phyloP scores from a whole-genome alignment of 2,329 filamentous ascomycete species.

The Aureobasidium mangrovei region DNA sequence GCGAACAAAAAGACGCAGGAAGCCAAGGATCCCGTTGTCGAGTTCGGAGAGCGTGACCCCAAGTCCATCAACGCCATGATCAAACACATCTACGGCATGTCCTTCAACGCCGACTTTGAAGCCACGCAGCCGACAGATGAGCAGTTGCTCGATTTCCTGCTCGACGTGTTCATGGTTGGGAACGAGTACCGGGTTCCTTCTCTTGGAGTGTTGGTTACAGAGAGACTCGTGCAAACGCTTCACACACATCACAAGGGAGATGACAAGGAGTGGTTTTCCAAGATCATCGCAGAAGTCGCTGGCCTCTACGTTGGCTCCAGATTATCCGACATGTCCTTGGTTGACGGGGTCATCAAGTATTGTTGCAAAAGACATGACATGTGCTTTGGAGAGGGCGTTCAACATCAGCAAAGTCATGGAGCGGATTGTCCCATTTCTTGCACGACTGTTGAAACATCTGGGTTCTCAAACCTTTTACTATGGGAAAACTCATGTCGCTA shows the following conservation, averaged over 20 bases:
- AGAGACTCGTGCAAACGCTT: neutral
- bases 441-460: too few species aligned
- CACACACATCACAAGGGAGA: neutral
- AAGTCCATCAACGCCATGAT: neutral
- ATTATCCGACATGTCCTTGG: too few species aligned
- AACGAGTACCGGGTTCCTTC: neutral
- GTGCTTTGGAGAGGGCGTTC: too few species aligned
- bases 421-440: too few species aligned
- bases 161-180: neutral
- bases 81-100: neutral
- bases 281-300: too few species aligned
- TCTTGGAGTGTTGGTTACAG: neutral
- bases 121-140: too few species aligned
- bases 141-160: neutral
- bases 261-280: neutral
- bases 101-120: neutral
- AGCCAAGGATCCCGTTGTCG: neutral
- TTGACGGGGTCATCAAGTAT: too few species aligned
- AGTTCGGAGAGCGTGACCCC: neutral
- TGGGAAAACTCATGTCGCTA: too few species aligned
- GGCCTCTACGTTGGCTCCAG: too few species aligned
- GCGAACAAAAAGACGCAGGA: neutral
- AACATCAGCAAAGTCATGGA: too few species aligned
- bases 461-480: too few species aligned
- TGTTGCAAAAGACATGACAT: too few species aligned